Percentiles rank a stretch among this genome's conserved stretches.
phyloP scores from a whole-genome alignment of 768 basidiomycete genomes.

The Mycena chlorophos region DNA sequence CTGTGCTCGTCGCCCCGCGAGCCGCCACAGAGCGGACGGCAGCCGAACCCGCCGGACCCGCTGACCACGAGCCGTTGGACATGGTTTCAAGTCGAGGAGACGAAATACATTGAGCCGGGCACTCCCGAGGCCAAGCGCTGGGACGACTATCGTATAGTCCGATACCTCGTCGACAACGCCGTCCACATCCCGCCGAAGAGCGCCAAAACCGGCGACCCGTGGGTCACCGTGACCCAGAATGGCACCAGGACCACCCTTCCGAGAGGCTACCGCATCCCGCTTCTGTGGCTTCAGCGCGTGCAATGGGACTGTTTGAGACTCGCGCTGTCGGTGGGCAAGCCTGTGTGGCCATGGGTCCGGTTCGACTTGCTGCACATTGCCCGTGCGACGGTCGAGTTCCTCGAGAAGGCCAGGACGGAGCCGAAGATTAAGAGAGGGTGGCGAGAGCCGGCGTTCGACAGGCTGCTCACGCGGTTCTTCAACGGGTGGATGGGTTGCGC shows the following conservation, averaged over 20 bases:
- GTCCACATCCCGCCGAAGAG: slow-evolving; percentile 17
- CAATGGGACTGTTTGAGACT: slow-evolving; percentile 19
- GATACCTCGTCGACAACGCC: slow-evolving; percentile 13
- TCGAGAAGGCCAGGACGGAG: slow-evolving; percentile 13
- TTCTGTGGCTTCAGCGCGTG: slow-evolving; percentile 16
- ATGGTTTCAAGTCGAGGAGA: neutral
- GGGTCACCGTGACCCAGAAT: slow-evolving; percentile 13
- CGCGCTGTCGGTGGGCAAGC: slow-evolving; percentile 12
- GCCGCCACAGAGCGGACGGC: slow-evolving; percentile 7
- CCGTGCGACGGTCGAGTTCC: slow-evolving; percentile 14
- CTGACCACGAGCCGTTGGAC: slow-evolving; percentile 5
- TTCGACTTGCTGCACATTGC: slow-evolving; percentile 19
- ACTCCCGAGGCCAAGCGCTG: slow-evolving; percentile 5
- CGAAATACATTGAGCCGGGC: slow-evolving; percentile 17
- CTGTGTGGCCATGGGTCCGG: slow-evolving; percentile 18
- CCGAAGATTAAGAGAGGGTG: slow-evolving; percentile 18
- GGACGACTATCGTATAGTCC: slow-evolving; percentile 15
- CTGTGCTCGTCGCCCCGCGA: slow-evolving; percentile 19
- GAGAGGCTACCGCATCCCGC: slow-evolving; percentile 20
- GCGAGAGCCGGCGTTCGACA: slow-evolving; percentile 19
- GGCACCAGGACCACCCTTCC: slow-evolving; percentile 11
- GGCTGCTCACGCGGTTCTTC: slow-evolving; percentile 17
- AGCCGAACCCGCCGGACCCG: neutral
- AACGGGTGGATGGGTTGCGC: slow-evolving; percentile 22
- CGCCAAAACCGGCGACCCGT: slow-evolving; percentile 18